phyloP scores from a whole-genome alignment of 805 yeast genomes.

The Candida ponderosae region DNA sequence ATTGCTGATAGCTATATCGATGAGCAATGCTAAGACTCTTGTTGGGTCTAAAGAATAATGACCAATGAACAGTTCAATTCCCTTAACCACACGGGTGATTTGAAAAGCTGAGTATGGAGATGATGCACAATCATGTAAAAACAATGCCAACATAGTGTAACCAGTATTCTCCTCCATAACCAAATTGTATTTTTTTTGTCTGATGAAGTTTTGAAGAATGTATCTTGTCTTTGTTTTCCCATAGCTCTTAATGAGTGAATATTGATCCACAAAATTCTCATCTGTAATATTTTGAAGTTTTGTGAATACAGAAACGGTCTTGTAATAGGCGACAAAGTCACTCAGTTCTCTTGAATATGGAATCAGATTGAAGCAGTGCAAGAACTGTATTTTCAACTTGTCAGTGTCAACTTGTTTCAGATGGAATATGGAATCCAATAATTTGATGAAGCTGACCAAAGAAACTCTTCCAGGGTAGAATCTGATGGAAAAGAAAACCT shows the following conservation, averaged over 20 bases:
- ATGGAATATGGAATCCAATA: not conserved
- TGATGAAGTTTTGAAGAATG: conserved; percentile 3
- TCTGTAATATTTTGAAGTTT: not conserved
- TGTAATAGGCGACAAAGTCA: not conserved
- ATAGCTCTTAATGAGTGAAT: conserved; percentile 2
- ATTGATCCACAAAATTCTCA: not conserved
- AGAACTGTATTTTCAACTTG: not conserved
- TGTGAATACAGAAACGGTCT: not conserved
- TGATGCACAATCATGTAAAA: conserved; percentile 34
- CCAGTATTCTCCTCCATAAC: conserved; percentile 76
- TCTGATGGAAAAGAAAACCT: not conserved
- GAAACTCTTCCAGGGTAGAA: not conserved
- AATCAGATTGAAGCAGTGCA: not conserved
- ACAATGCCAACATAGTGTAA: conserved; percentile 52
- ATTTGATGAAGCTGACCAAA: not conserved
- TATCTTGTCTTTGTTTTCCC: not conserved
- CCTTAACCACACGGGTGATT: conserved; percentile 35
- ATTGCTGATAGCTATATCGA: conserved; percentile 43
- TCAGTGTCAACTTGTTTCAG: not conserved
- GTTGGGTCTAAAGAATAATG: conserved; percentile 70
- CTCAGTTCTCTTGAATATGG: not conserved
- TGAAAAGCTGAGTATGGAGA: conserved; percentile 33
- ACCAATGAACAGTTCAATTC: conserved; percentile 55
- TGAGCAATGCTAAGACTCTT: conserved; percentile 54
- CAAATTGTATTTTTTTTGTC: conserved; percentile 52